Conservation (phyloP, 2,329 filamentous ascomycete species). For the Clarireedia monteithiana region DNA sequence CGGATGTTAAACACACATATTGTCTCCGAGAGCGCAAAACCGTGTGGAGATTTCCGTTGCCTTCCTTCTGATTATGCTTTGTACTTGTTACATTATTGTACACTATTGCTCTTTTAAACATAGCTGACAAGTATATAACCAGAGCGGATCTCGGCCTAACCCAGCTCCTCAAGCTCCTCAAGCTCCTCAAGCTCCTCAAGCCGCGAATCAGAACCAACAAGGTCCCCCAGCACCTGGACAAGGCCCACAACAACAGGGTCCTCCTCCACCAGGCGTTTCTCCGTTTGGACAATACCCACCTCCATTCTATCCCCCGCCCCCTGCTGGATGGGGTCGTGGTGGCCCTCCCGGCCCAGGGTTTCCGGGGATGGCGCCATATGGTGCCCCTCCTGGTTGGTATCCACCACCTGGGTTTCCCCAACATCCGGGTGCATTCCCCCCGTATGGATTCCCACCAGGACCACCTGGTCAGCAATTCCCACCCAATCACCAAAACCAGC, state of each 20-base stretch:
- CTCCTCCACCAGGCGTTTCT: constrained; percentile 15
- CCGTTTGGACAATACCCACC: constrained; percentile 35
- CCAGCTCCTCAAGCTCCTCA: constrained; percentile 12
- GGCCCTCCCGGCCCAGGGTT: constrained; percentile 56
- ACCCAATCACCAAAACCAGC: constrained; percentile 28
- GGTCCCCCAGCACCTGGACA: constrained; percentile 13
- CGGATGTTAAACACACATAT: constrained; percentile 88
- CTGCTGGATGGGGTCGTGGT: constrained; percentile 41
- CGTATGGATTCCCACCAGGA: constrained; percentile 60
- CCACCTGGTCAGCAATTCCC: constrained; percentile 51
- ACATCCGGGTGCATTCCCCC: background rate
- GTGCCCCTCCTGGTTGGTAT: constrained; percentile 68
- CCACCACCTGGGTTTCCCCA: constrained; percentile 53
- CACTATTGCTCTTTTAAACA: constrained; percentile 2
- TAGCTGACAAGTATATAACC: constrained; percentile 23
- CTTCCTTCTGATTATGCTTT: constrained; percentile 85
- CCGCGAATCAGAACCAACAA: constrained; percentile 13
- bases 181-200: constrained; percentile 14
- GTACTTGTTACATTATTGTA: constrained; percentile 12
- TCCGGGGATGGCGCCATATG: constrained; percentile 65
- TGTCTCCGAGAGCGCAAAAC: constrained; percentile 88
- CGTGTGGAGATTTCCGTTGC: constrained; percentile 99
- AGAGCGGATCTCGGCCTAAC: constrained; percentile 35
- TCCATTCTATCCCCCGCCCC: constrained; percentile 33
- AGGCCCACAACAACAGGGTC: constrained; percentile 12